Conservation (phyloP, 805 yeast genomes). For the Grigorovia yakushimaensis region DNA sequence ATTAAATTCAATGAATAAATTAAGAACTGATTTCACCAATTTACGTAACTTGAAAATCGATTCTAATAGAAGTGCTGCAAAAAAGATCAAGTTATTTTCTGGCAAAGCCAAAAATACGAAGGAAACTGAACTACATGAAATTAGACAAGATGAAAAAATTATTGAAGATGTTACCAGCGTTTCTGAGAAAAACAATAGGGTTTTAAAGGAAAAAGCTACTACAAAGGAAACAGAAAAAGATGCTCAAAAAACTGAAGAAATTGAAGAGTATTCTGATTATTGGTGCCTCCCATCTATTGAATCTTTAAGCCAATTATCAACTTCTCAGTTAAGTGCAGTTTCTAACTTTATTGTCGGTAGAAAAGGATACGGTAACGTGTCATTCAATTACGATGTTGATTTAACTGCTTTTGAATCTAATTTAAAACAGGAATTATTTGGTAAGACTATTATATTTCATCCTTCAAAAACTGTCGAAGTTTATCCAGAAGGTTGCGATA, state of each 20-base stretch:
- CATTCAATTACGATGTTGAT: slow-evolving; percentile 62
- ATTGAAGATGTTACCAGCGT: not conserved
- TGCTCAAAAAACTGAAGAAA: no score
- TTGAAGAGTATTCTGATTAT: slow-evolving; percentile 33
- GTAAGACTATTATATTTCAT: slow-evolving; percentile 38
- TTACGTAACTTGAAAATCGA: slow-evolving; percentile 33
- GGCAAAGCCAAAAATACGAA: slow-evolving; percentile 18
- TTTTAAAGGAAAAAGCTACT: not conserved
- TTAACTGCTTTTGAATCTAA: slow-evolving; percentile 41
- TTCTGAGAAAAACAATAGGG: not conserved
- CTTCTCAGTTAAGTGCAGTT: slow-evolving; percentile 42
- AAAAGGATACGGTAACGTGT: slow-evolving; percentile 55
- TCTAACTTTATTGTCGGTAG: slow-evolving; percentile 63
- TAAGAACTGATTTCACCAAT: slow-evolving; percentile 5
- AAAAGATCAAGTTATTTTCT: slow-evolving; percentile 31
- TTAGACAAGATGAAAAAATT: not conserved
- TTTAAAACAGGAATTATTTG: slow-evolving; percentile 29
- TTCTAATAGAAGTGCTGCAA: slow-evolving; percentile 35
- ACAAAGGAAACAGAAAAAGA: not conserved
- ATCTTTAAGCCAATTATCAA: slow-evolving; percentile 36
- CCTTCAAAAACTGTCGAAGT: slow-evolving; percentile 45
- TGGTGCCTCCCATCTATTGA: slow-evolving; percentile 64
- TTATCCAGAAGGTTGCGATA: slow-evolving; percentile 42
- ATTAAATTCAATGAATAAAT: slow-evolving; percentile 4
- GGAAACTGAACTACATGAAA: not conserved